These are phyloP conservation scores for Ascochyta lentis DNA, from an alignment of 2,329 filamentous ascomycete genomes.

Conservation along the genomic window DNA sequence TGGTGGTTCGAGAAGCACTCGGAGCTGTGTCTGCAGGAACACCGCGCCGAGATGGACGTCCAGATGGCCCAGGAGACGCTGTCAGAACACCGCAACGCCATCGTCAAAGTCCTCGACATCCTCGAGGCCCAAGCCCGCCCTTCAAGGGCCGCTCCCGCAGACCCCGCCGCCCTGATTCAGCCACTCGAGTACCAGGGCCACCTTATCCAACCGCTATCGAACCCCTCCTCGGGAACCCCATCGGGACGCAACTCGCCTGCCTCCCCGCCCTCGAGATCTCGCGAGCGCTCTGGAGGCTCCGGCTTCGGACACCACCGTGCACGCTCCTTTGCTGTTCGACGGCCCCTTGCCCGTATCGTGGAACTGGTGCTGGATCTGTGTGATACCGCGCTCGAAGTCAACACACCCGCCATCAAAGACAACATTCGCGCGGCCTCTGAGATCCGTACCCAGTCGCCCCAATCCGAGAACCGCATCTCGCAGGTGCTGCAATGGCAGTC, in stretches of 20 bases:
- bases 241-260: constrained; percentile 75
- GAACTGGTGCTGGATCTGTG: constrained; percentile 94
- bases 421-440: constrained; percentile 69
- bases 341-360: constrained; percentile 90
- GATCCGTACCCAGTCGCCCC: constrained; percentile 89
- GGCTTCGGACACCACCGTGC: constrained; percentile 81
- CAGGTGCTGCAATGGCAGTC: constrained; percentile 98
- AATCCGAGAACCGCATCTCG: constrained; percentile 92
- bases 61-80: constrained; percentile 93
- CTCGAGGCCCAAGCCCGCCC: constrained; percentile 80
- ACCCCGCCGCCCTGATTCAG: constrained; percentile 54
- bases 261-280: constrained; percentile 68
- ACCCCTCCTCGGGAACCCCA: constrained; percentile 71
- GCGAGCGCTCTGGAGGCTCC: constrained; percentile 71
- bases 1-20: constrained; percentile 99
- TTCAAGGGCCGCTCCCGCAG: constrained; percentile 60
- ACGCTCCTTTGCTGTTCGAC: constrained; percentile 87
- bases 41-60: constrained; percentile 96
- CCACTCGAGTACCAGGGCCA: constrained; percentile 86
- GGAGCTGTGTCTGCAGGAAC: constrained; percentile 93
- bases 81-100: constrained; percentile 89
- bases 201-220: constrained; percentile 76
- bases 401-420: constrained; percentile 91
- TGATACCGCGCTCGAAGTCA: constrained; percentile 94
- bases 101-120: constrained; percentile 93